These are phyloP conservation scores for Pseudoneurospora amorphoporcata DNA, from an alignment of 495 filamentous ascomycete genomes.

Conservation along the genomic window DNA sequence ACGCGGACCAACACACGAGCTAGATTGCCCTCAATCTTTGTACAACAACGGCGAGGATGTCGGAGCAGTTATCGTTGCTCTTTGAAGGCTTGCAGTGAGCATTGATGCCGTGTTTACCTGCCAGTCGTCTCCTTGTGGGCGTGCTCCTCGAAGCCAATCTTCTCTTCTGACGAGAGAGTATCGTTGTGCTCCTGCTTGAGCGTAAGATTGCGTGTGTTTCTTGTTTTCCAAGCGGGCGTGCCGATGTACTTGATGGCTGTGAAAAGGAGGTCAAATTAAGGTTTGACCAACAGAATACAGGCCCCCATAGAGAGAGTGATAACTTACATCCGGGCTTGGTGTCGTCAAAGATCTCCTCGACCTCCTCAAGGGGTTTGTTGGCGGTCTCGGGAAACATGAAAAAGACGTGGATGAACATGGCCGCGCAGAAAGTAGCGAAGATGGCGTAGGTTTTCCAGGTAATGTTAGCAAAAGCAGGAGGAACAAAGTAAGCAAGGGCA, in stretches of 20 bases:
- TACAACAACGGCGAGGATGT: neutral
- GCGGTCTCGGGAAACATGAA: constrained; percentile 76
- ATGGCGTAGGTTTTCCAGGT: constrained; percentile 64
- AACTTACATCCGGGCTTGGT: constrained; percentile 15
- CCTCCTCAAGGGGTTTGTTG: constrained; percentile 73
- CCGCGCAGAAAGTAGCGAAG: constrained; percentile 66
- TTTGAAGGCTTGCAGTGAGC: neutral
- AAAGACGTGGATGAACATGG: constrained; percentile 64
- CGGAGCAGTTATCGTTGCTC: neutral
- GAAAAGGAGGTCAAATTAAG: constrained; percentile 10
- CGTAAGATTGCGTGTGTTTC: constrained; percentile 22
- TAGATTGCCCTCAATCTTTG: neutral
- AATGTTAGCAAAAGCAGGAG: constrained; percentile 63
- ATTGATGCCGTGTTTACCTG: neutral
- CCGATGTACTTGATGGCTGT: constrained; percentile 52
- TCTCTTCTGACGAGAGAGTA: constrained; percentile 19
- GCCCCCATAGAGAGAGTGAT: neutral
- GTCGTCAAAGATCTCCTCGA: constrained; percentile 59
- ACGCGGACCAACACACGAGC: neutral
- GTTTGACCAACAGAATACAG: neutral
- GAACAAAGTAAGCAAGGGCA: constrained; percentile 69
- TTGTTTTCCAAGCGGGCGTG: constrained; percentile 60
- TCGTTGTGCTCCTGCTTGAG: constrained; percentile 25
- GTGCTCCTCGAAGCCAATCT: constrained; percentile 10
- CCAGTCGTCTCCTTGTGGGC: constrained; percentile 4